Evolutionary conservation across 352 stramenopile genomes (phyloP).

Genomic region (Phytophthora quininea): DNA sequence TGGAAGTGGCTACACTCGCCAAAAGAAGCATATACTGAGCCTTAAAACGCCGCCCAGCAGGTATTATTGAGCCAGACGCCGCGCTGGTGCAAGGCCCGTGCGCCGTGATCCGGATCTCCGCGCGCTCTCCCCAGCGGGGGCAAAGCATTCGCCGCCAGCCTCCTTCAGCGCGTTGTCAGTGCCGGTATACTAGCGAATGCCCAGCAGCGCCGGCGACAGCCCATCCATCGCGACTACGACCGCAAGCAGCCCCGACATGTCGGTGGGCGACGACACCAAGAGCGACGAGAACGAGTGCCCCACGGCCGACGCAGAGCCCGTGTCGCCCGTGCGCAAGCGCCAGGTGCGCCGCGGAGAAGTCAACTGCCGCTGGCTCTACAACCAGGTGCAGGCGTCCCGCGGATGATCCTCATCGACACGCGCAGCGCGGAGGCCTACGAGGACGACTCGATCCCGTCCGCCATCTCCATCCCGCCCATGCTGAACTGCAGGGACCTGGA

Average conservation of each 20-base stretch:
- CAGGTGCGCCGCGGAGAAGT: constrained; percentile 69
- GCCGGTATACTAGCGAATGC: constrained; percentile 22
- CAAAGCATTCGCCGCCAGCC: too few species aligned
- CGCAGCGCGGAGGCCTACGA: constrained; percentile 57
- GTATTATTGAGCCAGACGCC: constrained; percentile 12
- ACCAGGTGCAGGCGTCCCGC: constrained; percentile 77
- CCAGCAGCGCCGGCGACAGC: background rate
- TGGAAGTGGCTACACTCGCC: too few species aligned
- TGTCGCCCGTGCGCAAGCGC: constrained; percentile 43
- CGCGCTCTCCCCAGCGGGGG: background rate
- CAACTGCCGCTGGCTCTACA: constrained; percentile 86
- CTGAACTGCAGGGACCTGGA: constrained; percentile 44
- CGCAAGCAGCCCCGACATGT: background rate
- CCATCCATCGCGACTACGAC: background rate
- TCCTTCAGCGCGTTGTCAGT: background rate
- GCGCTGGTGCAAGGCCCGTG: background rate
- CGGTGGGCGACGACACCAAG: constrained; percentile 8
- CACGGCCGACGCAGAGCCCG: constrained; percentile 20
- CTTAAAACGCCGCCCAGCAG: constrained; percentile 19
- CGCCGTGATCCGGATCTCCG: background rate
- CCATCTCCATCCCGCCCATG: constrained; percentile 77
- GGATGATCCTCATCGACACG: constrained; percentile 82
- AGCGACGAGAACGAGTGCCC: constrained; percentile 17
- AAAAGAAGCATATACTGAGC: background rate
- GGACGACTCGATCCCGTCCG: constrained; percentile 76